Conservation (phyloP, 164 flowering plant species). For the Hamamelis virginiana region DNA sequence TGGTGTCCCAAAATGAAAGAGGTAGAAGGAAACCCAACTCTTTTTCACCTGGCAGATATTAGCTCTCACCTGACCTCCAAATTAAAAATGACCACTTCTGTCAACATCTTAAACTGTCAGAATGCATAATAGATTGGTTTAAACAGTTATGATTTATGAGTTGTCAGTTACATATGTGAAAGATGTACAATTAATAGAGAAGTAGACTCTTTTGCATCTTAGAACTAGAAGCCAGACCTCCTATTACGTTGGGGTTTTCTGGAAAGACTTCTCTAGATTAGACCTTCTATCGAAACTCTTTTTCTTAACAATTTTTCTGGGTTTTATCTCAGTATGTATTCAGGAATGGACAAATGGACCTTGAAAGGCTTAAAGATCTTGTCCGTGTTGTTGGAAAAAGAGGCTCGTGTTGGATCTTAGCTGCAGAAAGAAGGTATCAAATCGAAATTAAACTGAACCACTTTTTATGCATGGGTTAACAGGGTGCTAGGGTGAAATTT, state of each 20-base stretch:
- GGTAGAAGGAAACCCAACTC: too few species aligned
- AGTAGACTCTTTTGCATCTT: not conserved
- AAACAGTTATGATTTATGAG: not conserved
- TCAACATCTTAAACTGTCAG: too few species aligned
- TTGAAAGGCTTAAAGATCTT: slow-evolving; percentile 75
- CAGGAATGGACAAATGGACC: slow-evolving; percentile 85
- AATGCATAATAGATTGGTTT: not conserved
- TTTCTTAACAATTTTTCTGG: not conserved
- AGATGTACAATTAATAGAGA: not conserved
- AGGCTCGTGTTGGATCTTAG: slow-evolving; percentile 94
- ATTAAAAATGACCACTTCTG: too few species aligned
- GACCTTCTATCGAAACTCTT: not conserved
- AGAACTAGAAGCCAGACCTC: too few species aligned
- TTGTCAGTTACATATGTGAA: not conserved
- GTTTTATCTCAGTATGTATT: slow-evolving; percentile 75
- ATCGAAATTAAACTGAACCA: not conserved
- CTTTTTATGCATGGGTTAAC: too few species aligned
- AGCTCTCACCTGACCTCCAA: too few species aligned
- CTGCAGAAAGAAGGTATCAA: slow-evolving; percentile 85
- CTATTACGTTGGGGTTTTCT: not conserved
- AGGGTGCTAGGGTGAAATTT: not conserved
- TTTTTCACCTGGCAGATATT: too few species aligned
- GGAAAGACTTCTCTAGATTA: too few species aligned
- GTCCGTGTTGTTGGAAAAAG: slow-evolving; percentile 64
- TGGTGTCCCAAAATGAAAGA: too few species aligned